phyloP scores from a whole-genome alignment of 1,284 basidiomycete genomes.

The Tylopilus sp. region DNA sequence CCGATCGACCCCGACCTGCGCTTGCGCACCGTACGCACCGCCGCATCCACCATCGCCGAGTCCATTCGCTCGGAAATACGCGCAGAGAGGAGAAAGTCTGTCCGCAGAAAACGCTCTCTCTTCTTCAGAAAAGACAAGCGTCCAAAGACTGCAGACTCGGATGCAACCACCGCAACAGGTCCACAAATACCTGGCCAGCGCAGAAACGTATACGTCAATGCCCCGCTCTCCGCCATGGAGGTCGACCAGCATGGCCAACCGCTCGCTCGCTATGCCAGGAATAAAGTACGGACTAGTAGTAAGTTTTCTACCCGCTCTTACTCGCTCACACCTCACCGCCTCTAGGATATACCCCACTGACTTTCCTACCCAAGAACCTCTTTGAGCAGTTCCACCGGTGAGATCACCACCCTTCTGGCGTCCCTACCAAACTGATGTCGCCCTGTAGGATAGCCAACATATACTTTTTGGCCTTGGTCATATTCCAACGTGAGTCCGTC shows the following conservation, averaged over 20 bases:
- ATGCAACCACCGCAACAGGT: slow-evolving; percentile 7
- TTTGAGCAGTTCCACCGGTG: slow-evolving; percentile 87
- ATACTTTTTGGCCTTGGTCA: slow-evolving; percentile 84
- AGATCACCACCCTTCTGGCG: slow-evolving; percentile 17
- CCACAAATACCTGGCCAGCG: slow-evolving; percentile 51
- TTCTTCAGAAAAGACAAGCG: slow-evolving; percentile 61
- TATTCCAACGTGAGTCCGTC: slow-evolving; percentile 66
- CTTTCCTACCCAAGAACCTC: slow-evolving; percentile 93
- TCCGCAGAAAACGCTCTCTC: slow-evolving; percentile 51
- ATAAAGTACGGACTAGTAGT: slow-evolving; percentile 95
- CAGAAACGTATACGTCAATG: slow-evolving; percentile 82
- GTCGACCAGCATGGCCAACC: slow-evolving; percentile 77
- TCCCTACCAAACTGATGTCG: background rate
- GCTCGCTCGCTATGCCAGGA: slow-evolving; percentile 74
- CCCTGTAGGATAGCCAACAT: slow-evolving; percentile 78
- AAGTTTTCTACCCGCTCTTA: slow-evolving; percentile 37
- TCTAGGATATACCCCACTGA: slow-evolving; percentile 82
- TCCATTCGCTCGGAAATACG: slow-evolving; percentile 76
- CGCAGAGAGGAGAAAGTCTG: slow-evolving; percentile 56
- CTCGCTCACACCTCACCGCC: slow-evolving; percentile 13
- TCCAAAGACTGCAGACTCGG: slow-evolving; percentile 37
- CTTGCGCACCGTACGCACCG: slow-evolving; percentile 84
- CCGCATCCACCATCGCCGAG: slow-evolving; percentile 85
- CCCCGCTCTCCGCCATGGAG: slow-evolving; percentile 62
- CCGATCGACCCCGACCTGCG: slow-evolving; percentile 82